Conservation (phyloP, 116 monocot species). For the Zostera marina region DNA sequence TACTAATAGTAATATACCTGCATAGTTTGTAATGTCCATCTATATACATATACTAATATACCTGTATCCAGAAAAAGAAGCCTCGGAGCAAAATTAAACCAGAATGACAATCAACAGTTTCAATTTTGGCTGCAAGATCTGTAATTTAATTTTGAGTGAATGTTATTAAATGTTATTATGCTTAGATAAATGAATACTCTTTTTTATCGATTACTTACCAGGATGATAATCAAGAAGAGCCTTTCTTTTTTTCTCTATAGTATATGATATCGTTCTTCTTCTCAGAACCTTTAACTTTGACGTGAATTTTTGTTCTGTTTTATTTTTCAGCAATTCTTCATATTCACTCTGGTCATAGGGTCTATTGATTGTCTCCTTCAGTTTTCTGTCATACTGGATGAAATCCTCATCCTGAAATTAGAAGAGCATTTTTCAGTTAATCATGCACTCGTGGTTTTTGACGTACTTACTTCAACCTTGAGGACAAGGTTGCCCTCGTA, state of each 20-base stretch:
- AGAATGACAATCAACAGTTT: slow-evolving; percentile 13
- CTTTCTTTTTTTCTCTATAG: slow-evolving; percentile 17
- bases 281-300: slow-evolving; percentile 30
- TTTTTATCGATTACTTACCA: too few species aligned
- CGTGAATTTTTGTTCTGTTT: slow-evolving; percentile 22
- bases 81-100: slow-evolving; percentile 29
- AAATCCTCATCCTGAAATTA: too few species aligned
- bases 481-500: too few species aligned
- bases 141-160: too few species aligned
- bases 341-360: slow-evolving; percentile 47
- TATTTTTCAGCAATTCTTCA: slow-evolving; percentile 21
- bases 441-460: too few species aligned
- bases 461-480: too few species aligned
- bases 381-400: slow-evolving; percentile 25
- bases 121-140: slow-evolving; percentile 23
- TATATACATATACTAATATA: slow-evolving; percentile 1
- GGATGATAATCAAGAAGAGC: slow-evolving; percentile 58
- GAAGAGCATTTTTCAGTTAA: too few species aligned
- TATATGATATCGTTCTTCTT: slow-evolving; percentile 22
- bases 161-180: too few species aligned
- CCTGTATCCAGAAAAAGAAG: slow-evolving; percentile 59
- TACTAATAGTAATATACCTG: too few species aligned
- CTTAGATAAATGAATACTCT: too few species aligned
- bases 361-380: slow-evolving; percentile 16
- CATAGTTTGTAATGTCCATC: not conserved